phyloP scores from a whole-genome alignment of 73 alveolate genomes.

The Paramecium sonneborni region DNA sequence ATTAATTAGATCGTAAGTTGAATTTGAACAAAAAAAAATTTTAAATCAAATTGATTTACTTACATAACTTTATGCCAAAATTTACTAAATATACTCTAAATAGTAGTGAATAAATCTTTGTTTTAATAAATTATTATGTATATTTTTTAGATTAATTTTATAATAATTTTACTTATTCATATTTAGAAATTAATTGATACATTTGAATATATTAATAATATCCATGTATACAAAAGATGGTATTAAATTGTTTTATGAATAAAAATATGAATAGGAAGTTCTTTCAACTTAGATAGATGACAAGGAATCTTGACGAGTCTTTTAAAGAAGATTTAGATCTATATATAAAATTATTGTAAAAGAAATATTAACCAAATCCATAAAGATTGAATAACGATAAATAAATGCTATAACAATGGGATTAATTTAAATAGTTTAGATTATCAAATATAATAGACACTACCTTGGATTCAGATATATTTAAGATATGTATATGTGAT shows the following conservation, averaged over 20 bases:
- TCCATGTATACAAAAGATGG: neutral
- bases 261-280: constrained; percentile 39
- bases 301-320: constrained; percentile 18
- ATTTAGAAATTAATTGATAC: no score
- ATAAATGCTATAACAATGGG: neutral
- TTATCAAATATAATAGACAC: neutral
- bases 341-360: neutral
- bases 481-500: constrained; percentile 26
- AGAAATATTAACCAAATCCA: neutral
- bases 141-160: neutral
- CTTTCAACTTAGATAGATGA: constrained; percentile 38
- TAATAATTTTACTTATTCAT: no score
- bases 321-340: constrained; percentile 4
- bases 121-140: neutral
- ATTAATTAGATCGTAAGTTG: neutral
- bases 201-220: neutral
- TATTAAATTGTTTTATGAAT: neutral
- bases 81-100: neutral
- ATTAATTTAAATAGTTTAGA: neutral
- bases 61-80: neutral
- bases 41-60: neutral
- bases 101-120: neutral
- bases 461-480: neutral
- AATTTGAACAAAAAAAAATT: neutral
- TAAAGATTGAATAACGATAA: neutral